These are phyloP conservation scores for Malus hybrid DNA, from an alignment of 331 rosid species.

Conservation along the genomic window DNA sequence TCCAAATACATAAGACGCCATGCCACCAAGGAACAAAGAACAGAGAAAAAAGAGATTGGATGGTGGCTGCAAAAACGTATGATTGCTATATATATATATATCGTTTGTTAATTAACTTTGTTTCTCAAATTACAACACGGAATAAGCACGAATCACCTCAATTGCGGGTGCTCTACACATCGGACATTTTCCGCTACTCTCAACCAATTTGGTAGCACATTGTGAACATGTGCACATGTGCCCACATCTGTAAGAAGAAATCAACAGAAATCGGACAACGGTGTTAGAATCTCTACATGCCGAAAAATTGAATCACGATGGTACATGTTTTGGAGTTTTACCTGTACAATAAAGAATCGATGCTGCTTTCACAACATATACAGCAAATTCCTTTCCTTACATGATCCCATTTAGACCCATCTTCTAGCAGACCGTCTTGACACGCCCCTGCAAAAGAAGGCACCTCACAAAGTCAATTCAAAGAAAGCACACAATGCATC, in stretches of 20 bases:
- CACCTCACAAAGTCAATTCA: background rate
- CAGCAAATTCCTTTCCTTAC: slow-evolving; percentile 93
- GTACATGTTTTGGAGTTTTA: background rate
- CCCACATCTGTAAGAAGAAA: slow-evolving; percentile 64
- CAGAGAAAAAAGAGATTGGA: background rate
- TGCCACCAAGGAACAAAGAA: background rate
- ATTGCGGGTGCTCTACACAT: slow-evolving; percentile 94
- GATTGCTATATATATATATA: slow-evolving; percentile 3
- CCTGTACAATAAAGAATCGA: slow-evolving; percentile 95
- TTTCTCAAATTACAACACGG: slow-evolving; percentile 22
- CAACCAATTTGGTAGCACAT: slow-evolving; percentile 74
- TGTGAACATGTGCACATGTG: slow-evolving; percentile 94
- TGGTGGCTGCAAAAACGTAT: background rate
- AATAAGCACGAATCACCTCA: slow-evolving; percentile 91
- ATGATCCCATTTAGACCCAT: slow-evolving; percentile 76
- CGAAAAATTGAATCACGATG: background rate
- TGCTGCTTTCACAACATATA: slow-evolving; percentile 59
- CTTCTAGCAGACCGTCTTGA: slow-evolving; percentile 41
- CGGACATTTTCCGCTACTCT: slow-evolving; percentile 70
- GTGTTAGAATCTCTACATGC: background rate
- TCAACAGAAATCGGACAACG: background rate
- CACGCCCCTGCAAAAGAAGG: slow-evolving; percentile 31
- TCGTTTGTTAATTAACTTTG: slow-evolving; percentile 12
- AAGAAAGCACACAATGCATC: background rate
- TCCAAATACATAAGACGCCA: background rate